Base-by-base conservation (phyloP, 148 eudicot species). In the Rhododendron griersonianum region DNA sequence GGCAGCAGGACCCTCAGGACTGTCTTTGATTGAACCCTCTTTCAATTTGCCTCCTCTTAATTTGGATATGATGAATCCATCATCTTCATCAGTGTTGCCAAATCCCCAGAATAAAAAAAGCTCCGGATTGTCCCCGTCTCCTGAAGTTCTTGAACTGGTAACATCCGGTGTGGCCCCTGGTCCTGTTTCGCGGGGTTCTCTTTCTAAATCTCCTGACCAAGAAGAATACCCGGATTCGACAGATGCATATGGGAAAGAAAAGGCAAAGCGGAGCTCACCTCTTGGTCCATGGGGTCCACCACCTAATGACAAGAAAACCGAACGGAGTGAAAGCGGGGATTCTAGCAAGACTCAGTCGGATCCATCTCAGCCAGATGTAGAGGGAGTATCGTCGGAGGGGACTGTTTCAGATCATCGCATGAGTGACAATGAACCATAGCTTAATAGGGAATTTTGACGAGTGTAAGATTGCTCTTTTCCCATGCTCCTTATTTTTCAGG, bases 381-480 rank as follows among this genome's bases (percentile, higher is more conserved):
- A 88, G 86, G 96, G 89, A 78, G 55, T 87, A 55, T 93, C 94
- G 44, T 94, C 94, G 0, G 94, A 92, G 90, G 92, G 89, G 85
- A 91, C 93, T 1, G 80, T 89, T 39, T 90, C 92, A 0, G 92
- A 89, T 84, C 87, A 90, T 84, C 87, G 71, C 57, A 87, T 41
- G 15, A 88, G 86, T 77, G 89, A 91, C 33, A 81, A 75, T 79
- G 90, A 80, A 59, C 73, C 79, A 28, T 84, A 75, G 82, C 59
- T 28, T 28, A 19, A 30, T 77, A 67, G 75, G 84, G 84, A 47
- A 78, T 84, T 71, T 71, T 81, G 65, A 78, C 41, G 7, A 41
- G 84, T 25, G 81, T 30, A 75, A 48, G 21, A 55, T 69, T 80
- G 50, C 23, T 44, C 33, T 23, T 51, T 78, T 41, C 71, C 21